Percentiles rank a stretch among this genome's conserved stretches.
These are phyloP conservation scores for Fusarium robinianum DNA, from an alignment of 2,329 filamentous ascomycete genomes.

Conservation along the genomic window DNA sequence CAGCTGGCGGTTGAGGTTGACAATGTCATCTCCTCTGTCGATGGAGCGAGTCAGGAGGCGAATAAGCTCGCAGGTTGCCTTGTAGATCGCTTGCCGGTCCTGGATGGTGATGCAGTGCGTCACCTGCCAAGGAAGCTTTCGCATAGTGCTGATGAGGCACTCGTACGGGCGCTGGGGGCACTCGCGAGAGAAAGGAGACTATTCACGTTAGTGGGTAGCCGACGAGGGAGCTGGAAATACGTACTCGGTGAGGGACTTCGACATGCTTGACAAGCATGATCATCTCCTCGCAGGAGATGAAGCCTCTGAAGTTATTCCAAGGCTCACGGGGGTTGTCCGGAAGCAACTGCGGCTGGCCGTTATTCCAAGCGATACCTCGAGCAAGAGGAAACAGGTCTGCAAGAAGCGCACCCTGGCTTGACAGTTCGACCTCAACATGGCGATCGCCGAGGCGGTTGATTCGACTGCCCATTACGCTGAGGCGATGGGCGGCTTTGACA, in stretches of 20 bases:
- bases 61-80: slow-evolving; percentile 55
- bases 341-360: slow-evolving; percentile 48
- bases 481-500: slow-evolving; percentile 55
- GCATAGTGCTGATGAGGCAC: slow-evolving; percentile 65
- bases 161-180: slow-evolving; percentile 69
- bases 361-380: slow-evolving; percentile 60
- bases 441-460: slow-evolving; percentile 60
- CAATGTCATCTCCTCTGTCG: slow-evolving; percentile 43
- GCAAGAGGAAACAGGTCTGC: slow-evolving; percentile 64
- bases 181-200: slow-evolving; percentile 64
- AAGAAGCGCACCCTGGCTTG: slow-evolving; percentile 62
- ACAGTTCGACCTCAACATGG: slow-evolving; percentile 60
- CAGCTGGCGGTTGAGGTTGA: slow-evolving; percentile 57
- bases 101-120: slow-evolving; percentile 60
- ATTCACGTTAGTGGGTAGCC: slow-evolving; percentile 3
- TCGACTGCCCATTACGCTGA: slow-evolving; percentile 50
- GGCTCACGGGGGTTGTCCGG: slow-evolving; percentile 44
- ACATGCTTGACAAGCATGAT: slow-evolving; percentile 67
- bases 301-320: slow-evolving; percentile 62
- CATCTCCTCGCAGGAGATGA: slow-evolving; percentile 66
- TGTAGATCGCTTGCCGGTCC: slow-evolving; percentile 59
- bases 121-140: slow-evolving; percentile 67
- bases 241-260: slow-evolving; percentile 64
- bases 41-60: slow-evolving; percentile 50
- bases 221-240: slow-evolving; percentile 35